phyloP scores from a whole-genome alignment of 1,284 basidiomycete genomes.

The Sparassis latifolia region DNA sequence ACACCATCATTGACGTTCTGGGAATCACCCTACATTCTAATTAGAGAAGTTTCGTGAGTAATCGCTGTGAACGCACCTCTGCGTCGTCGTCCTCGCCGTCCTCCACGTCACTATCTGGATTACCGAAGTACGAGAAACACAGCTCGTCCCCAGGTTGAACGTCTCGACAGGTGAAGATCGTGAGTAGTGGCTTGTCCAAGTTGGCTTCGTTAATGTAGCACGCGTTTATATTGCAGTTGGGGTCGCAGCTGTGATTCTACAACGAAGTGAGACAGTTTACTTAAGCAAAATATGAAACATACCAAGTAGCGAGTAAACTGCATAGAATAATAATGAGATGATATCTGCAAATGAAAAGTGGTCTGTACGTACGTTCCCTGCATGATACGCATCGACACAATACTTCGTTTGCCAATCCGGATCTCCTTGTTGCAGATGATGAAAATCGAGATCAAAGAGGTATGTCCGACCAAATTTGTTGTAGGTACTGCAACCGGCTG shows the following conservation, averaged over 20 bases:
- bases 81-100: conserved; percentile 20
- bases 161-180: conserved; percentile 64
- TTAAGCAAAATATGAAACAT: conserved; percentile 13
- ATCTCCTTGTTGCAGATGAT: conserved; percentile 42
- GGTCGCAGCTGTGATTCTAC: conserved; percentile 87
- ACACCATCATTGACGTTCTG: conserved; percentile 34
- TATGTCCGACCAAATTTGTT: conserved; percentile 78
- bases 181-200: conserved; percentile 42
- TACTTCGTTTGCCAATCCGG: conserved; percentile 34
- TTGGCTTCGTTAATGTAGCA: conserved; percentile 50
- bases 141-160: conserved; percentile 69
- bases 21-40: conserved; percentile 1
- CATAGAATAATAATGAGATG: conserved; percentile 1
- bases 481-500: conserved; percentile 50
- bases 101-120: conserved; percentile 31
- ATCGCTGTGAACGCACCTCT: too few relatives aligned
- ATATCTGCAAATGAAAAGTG: background rate
- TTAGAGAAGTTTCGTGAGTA: background rate
- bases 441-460: conserved; percentile 78
- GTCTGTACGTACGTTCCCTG: conserved; percentile 67
- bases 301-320: conserved; percentile 69
- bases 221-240: conserved; percentile 70
- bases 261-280: conserved; percentile 1
- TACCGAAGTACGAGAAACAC: conserved; percentile 75
- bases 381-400: conserved; percentile 80